Evolutionary conservation across 139 green algal genomes (phyloP), one percentile per base, ranked within the genome.

Genomic region (Coelastrella sp.): DNA sequence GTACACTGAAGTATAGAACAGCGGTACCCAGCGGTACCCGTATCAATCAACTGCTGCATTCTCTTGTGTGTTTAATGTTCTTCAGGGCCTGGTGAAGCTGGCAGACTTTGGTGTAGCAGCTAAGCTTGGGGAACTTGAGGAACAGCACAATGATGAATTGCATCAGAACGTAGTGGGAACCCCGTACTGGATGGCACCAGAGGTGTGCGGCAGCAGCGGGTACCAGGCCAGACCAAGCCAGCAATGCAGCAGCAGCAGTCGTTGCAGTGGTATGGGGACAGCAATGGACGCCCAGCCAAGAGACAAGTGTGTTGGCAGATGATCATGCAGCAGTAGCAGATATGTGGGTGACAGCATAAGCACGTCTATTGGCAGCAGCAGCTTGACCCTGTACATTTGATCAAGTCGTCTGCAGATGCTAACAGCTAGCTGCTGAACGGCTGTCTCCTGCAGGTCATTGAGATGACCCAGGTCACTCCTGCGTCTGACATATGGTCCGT

Each of bases 21-120:
- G n/a, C n/a, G n/a, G n/a, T n/a, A n/a, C n/a, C n/a, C n/a, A n/a
- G n/a, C n/a, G n/a, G n/a, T n/a, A n/a, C n/a, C n/a, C n/a, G n/a
- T n/a, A n/a, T n/a, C n/a, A n/a, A n/a, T n/a, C n/a, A n/a, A n/a
- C n/a, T n/a, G 17, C n/a, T n/a, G 13, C 19, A 23, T 32, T 76
- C 56, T 83, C 13, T n/a, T 83, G 16, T 58, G 20, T 89, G 60
- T 66, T 56, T 64, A 23, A 11, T 22, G 5, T 81, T 22, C 5
- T 91, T 20, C 94, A 98, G 93, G 97, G 98, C 0, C 82, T 98
- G 60, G 97, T 99, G 5, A 99, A 99, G 93, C 95, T 99, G 77
- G 98, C 96, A 16, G 98, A 99, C 90, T 99, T 99, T 94, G 98
- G 98, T 7, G 98, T 99, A 60, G 98, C 98, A 5, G 97, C 97